A percentile compares a stretch with the other conserved stretches of the same genome.
Evolutionary conservation across 2,329 filamentous ascomycete genomes (phyloP).

Genomic region (Lachnellula occidentalis): DNA sequence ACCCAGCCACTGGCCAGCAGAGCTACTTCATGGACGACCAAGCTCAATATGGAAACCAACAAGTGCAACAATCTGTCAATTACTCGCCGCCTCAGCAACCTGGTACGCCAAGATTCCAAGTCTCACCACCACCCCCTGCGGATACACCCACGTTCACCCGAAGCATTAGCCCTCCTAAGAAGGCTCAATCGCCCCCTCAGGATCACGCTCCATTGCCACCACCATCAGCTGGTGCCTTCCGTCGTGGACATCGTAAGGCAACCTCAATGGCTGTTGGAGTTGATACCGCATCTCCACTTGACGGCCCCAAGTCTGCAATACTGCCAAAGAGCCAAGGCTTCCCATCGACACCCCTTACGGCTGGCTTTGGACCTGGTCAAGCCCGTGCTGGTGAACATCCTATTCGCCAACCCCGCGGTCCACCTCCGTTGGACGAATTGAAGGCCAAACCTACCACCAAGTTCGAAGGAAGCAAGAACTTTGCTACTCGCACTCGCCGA

Average conservation of each 20-base stretch:
- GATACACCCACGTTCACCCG: conserved; percentile 47
- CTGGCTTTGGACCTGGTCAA: conserved; percentile 82
- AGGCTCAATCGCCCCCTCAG: conserved; percentile 64
- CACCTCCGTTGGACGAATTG: conserved; percentile 87
- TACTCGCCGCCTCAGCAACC: conserved; percentile 48
- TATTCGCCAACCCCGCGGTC: conserved; percentile 84
- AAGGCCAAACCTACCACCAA: conserved; percentile 84
- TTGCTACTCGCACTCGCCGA: conserved; percentile 84
- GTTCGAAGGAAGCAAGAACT: conserved; percentile 96
- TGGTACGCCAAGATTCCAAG: conserved; percentile 67
- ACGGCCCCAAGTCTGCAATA: conserved; percentile 52
- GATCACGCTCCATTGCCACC: conserved; percentile 71
- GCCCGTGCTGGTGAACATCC: conserved; percentile 92
- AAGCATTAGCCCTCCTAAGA: conserved; percentile 61
- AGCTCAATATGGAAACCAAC: conserved; percentile 35
- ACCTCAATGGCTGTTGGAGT: conserved; percentile 52
- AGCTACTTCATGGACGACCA: conserved; percentile 59
- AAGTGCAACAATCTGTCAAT: conserved; percentile 32
- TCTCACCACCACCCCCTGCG: conserved; percentile 70
- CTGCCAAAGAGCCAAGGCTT: conserved; percentile 73
- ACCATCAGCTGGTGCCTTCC: conserved; percentile 86
- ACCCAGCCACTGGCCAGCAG: conserved; percentile 79
- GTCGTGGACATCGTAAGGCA: conserved; percentile 87
- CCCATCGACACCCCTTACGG: conserved; percentile 76
- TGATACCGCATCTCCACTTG: conserved; percentile 19